Conservation (phyloP, 192 early-diverging fungal species). For the Backusella macrospora region DNA sequence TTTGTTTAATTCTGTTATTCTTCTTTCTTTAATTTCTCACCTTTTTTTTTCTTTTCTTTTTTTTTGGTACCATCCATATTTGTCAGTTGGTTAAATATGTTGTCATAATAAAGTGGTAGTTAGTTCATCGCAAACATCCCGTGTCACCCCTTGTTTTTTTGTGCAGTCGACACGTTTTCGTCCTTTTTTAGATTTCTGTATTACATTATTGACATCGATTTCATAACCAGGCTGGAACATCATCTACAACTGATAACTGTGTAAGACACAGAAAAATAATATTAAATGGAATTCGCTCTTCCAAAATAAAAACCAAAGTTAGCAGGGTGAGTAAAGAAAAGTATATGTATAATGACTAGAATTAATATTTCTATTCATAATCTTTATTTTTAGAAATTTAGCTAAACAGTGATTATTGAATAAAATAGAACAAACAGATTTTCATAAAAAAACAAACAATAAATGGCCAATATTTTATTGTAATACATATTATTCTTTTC, state of each 20-base stretch:
- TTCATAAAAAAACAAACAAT: slow-evolving; percentile 11
- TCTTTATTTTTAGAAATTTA: slow-evolving; percentile 2
- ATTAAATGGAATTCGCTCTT: slow-evolving; percentile 2
- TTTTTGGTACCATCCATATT: background rate
- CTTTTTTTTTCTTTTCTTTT: background rate
- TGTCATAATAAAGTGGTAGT: background rate
- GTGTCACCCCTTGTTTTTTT: slow-evolving; percentile 10
- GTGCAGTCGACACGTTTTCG: slow-evolving; percentile 6
- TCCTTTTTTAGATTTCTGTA: background rate
- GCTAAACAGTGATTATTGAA: background rate
- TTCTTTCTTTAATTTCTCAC: background rate
- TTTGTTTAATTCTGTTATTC: background rate
- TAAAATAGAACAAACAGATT: background rate
- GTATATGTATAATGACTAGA: background rate
- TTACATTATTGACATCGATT: slow-evolving; percentile 4
- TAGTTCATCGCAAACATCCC: slow-evolving; percentile 1
- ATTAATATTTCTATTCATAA: background rate
- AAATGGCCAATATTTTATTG: background rate
- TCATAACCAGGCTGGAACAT: slow-evolving; percentile 9
- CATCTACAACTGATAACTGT: slow-evolving; percentile 8
- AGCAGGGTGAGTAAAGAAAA: background rate
- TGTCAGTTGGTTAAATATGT: background rate
- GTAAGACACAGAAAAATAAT: background rate
- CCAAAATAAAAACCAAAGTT: background rate
- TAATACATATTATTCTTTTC: background rate